A percentile compares a stretch with the other conserved stretches of the same genome.
Conservation (phyloP, 164 flowering plant species). For the Buxus sempervirens region DNA sequence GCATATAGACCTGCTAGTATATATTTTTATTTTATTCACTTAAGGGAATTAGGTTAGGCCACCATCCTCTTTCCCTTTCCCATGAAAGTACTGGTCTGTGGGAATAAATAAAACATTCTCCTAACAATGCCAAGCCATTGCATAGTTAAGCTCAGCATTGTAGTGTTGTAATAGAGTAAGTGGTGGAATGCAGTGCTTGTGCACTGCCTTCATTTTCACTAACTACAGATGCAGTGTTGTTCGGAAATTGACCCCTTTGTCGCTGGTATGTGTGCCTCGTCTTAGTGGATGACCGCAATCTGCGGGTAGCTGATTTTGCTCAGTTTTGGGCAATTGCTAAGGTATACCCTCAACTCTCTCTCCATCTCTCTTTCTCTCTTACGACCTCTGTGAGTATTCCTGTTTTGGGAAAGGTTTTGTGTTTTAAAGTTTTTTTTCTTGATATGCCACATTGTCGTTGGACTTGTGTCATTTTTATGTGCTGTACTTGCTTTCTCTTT, state of each 20-base stretch:
- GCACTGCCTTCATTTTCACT: slow-evolving; percentile 85
- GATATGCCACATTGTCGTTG: neutral
- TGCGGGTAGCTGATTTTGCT: slow-evolving; percentile 99
- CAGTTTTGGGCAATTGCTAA: slow-evolving; percentile 99
- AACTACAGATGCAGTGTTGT: slow-evolving; percentile 92
- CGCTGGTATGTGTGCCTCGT: slow-evolving; percentile 93
- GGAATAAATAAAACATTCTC: slow-evolving; percentile 18
- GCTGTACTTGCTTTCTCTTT: slow-evolving; percentile 10
- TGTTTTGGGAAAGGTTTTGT: slow-evolving; percentile 19
- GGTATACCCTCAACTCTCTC: slow-evolving; percentile 76
- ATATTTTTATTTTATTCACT: slow-evolving; percentile 1
- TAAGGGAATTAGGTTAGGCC: slow-evolving; percentile 1
- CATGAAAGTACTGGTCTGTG: neutral
- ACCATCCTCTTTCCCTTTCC: too few species aligned
- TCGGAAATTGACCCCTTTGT: slow-evolving; percentile 88
- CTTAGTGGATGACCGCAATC: slow-evolving; percentile 99
- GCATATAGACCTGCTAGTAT: slow-evolving; percentile 8
- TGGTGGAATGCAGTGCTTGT: slow-evolving; percentile 64
- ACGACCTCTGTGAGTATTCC: slow-evolving; percentile 32
- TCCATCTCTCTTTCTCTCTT: too few species aligned
- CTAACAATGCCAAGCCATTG: slow-evolving; percentile 18
- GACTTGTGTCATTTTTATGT: slow-evolving; percentile 4
- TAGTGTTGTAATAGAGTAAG: slow-evolving; percentile 51
- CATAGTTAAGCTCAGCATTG: slow-evolving; percentile 29
- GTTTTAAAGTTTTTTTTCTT: slow-evolving; percentile 15